Evolutionary conservation across 805 yeast species (phyloP).

Genomic region (Spencermartinsiella europaea): DNA sequence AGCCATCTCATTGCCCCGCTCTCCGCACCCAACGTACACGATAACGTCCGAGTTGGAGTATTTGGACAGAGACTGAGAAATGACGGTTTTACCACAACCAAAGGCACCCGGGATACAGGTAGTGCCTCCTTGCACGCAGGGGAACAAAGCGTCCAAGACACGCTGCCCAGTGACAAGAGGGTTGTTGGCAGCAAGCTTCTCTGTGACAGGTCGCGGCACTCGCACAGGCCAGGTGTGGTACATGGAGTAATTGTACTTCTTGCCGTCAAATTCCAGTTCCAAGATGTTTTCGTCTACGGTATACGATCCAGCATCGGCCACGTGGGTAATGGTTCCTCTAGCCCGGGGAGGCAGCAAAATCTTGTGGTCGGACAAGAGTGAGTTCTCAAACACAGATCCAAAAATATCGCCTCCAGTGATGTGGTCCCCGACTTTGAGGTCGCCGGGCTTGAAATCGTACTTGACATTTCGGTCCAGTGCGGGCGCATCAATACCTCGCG

Average conservation of each 20-base stretch:
- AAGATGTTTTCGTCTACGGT: slow-evolving; percentile 82
- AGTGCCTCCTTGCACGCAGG: slow-evolving; percentile 99
- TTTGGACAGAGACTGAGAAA: slow-evolving; percentile 94
- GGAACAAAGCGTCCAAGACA: slow-evolving; percentile 95
- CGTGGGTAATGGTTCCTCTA: slow-evolving; percentile 88
- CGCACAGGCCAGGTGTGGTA: slow-evolving; percentile 99
- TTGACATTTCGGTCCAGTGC: slow-evolving; percentile 77
- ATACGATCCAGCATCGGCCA: slow-evolving; percentile 88
- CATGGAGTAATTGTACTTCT: slow-evolving; percentile 76
- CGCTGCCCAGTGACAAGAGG: slow-evolving; percentile 98
- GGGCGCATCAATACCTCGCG: slow-evolving; percentile 98
- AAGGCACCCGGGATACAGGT: slow-evolving; percentile 99
- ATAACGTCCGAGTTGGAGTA: slow-evolving; percentile 96
- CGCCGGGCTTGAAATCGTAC: slow-evolving; percentile 82
- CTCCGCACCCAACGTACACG: slow-evolving; percentile 95
- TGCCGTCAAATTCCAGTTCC: slow-evolving; percentile 94
- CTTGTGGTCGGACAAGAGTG: slow-evolving; percentile 86
- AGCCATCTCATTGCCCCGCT: slow-evolving; percentile 98
- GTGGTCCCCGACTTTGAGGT: slow-evolving; percentile 87
- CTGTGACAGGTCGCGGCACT: slow-evolving; percentile 98
- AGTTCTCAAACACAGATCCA: slow-evolving; percentile 91
- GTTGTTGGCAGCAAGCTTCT: slow-evolving; percentile 85
- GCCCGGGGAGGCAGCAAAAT: slow-evolving; percentile 97
- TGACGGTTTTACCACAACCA: slow-evolving; percentile 98
- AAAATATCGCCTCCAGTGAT: slow-evolving; percentile 97